phyloP scores from a whole-genome alignment of 768 basidiomycete genomes.

The Hemileccinum impolitum region DNA sequence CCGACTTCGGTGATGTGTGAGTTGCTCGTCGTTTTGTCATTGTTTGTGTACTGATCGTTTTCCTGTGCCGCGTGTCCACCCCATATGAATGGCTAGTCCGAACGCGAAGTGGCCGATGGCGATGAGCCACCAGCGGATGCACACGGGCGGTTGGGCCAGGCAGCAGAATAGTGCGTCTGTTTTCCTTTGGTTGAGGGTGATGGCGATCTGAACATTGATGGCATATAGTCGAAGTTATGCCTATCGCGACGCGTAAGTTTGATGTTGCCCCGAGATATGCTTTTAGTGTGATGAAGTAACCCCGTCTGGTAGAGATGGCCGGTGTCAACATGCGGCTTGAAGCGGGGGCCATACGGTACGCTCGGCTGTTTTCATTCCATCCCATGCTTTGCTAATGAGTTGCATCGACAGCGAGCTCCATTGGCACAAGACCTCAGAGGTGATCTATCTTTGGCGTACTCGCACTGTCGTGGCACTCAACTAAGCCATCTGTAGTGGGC shows the following conservation, averaged over 20 bases:
- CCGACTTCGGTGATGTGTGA: conserved; percentile 52
- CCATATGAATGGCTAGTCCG: no score
- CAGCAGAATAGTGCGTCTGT: conserved; percentile 46
- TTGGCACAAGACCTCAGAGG: conserved; percentile 38
- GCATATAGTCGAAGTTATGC: conserved; percentile 33
- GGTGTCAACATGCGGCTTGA: conserved; percentile 39
- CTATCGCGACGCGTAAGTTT: conserved; percentile 34
- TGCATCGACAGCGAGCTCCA: conserved; percentile 34
- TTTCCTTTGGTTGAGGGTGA: neutral
- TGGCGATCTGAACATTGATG: neutral
- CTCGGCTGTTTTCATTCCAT: no score
- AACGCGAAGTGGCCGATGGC: conserved; percentile 62
- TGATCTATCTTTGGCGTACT: neutral
- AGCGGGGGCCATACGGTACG: conserved; percentile 36
- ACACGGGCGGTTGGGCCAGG: conserved; percentile 58
- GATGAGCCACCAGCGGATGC: conserved; percentile 52
- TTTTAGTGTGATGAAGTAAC: neutral
- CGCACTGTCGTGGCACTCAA: neutral
- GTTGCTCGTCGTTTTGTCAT: conserved; percentile 5
- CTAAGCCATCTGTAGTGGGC: conserved; percentile 36
- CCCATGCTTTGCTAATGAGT: neutral
- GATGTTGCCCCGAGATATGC: neutral
- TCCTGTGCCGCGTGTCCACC: no score
- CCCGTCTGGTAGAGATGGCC: conserved; percentile 7
- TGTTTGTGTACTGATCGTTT: neutral